Base-by-base conservation (phyloP, 192 early-diverging fungal species). In the Linnemannia elongata region DNA sequence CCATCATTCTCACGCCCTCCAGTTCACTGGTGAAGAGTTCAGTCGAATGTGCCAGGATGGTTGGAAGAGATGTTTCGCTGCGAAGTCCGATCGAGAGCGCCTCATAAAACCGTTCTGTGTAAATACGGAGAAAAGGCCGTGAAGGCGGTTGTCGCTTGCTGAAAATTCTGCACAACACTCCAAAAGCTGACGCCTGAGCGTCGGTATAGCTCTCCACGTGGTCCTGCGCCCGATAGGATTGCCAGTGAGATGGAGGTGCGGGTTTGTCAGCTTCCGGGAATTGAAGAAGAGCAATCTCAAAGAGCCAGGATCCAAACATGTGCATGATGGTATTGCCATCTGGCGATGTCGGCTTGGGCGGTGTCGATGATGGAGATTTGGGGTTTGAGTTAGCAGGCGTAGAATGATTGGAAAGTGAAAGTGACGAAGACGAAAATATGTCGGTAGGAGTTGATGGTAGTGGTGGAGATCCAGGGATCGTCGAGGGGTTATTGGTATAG, bases 251-350 rank as follows among this genome's bases (percentile, higher is more conserved):
- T 17, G 69, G 80, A 66, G 89, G 87, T 69, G 36, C 39, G 13
- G 54, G 74, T 33, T 44, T 55, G 74, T 42, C 3, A 1, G 52
- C 18, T 55, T 90, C 89, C 22, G 79, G 74, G 20, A 49, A 72
- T 6, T 79, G 84, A 12, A 88, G 75, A 24, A 91, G 72, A 69
- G 90, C 90, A 0, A 94, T 94, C 44, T 95, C 94, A 91, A 97
- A 97, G 13, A 97, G 88, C 92, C 93, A 96, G 0, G 85, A 74
- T 3, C 95, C 96, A 93, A 97, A 96, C 94, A 97, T 96, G 75
- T 94, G 88, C 69, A 97, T 90, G 13, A 97, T 66, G 0, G 95
- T 96, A 75, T 96, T 97, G 24, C 95, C 95, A 86, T 96, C 90
- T 0, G 94, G 91, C 24, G 88, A 82, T 17, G 85, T 78, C 1